Base-by-base conservation (phyloP, 2,329 filamentous ascomycete genomes). In the Clathrospora elynae region DNA sequence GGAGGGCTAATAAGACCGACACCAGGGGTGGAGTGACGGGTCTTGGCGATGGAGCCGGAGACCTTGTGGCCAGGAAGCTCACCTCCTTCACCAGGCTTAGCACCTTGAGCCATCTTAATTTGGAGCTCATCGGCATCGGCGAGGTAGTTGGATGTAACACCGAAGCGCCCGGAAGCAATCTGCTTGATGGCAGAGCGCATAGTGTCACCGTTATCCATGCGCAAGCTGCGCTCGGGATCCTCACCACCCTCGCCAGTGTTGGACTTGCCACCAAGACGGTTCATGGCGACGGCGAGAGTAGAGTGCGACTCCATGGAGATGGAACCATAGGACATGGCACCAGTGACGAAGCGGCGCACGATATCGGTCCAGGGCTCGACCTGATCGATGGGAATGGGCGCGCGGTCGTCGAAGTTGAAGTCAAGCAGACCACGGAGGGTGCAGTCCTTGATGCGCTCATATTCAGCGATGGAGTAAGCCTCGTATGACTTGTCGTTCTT, bases 401-500 rank as follows among this genome's bases (percentile, higher is more conserved):
- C 83, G 57, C 84, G 80, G 56, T 93, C 87, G 32, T 96, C 91
- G 59, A 96, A 96, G 71, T 95, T 90, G 75, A 97, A 97, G 71
- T 97, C 92, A 28, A 97, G 82, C 67, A 96, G 82, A 66, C 92
- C 92, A 68, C 92, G 89, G 6, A 97, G 83, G 1, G 92, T 97
- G 73, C 92, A 97, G 64, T 90, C 84, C 78, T 96, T 96, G 77
- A 96, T 96, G 66, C 93, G 88, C 76, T 96, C 91, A 66, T 96
- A 95, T 70, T 93, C 90, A 2, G 90, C 87, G 51, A 86, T 83
- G 1, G 92, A 95, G 74, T 97, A 97, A 1, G 92, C 91, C 73
- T 96, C 91, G 72, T 96, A 97, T 0, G 92, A 96, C 76, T 96
- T 96, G 78, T 96, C 91, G 65, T 97, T 96, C 83, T 96, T 96